Evolutionary conservation across 2,329 filamentous ascomycete species (phyloP), one percentile per base, ranked within the genome.

Genomic region (Clonostachys rosea): DNA sequence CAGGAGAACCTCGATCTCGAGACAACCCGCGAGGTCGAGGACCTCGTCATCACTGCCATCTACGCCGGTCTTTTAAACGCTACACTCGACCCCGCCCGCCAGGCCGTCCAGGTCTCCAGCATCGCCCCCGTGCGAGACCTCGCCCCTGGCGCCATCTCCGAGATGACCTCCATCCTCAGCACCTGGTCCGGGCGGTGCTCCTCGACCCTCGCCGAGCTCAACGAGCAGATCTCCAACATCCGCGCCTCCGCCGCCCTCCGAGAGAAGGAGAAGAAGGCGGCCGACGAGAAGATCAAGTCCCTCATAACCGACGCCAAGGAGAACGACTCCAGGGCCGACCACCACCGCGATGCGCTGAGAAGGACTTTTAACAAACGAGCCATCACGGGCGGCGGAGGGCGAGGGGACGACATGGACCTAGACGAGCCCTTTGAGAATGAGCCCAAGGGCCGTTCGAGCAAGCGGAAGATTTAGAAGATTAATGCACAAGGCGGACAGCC

Each of bases 121-220:
- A 83, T 96, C 34, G 83, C 91, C 0, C 87, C 94, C 0, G 80
- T 96, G 2, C 90, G 94, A 17, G 94, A 99, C 63, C 80, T 96
- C 2, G 79, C 82, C 2, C 90, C 91, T 0, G 81, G 82, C 48
- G 81, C 84, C 47, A 77, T 96, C 12, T 79, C 83, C 0, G 66
- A 70, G 2, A 85, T 96, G 70, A 77, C 90, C 30, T 64, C 69
- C 4, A 79, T 84, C 12, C 77, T 99, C 11, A 74, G 76, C 33
- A 76, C 77, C 47, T 99, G 92, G 92, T 83, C 86, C 45, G 71
- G 68, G n/a, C 83, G 91, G 49, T 97, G 92, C 71, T 79, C 81
- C 6, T 69, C 74, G 5, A 89, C 90, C 2, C 81, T 96, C 3
- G 70, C 68, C 1, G 86, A 87, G 33, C 79, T 99, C 5, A 90